Evolutionary conservation across 2,329 filamentous ascomycete genomes (phyloP).

Genomic region (Colletotrichum tropicale): DNA sequence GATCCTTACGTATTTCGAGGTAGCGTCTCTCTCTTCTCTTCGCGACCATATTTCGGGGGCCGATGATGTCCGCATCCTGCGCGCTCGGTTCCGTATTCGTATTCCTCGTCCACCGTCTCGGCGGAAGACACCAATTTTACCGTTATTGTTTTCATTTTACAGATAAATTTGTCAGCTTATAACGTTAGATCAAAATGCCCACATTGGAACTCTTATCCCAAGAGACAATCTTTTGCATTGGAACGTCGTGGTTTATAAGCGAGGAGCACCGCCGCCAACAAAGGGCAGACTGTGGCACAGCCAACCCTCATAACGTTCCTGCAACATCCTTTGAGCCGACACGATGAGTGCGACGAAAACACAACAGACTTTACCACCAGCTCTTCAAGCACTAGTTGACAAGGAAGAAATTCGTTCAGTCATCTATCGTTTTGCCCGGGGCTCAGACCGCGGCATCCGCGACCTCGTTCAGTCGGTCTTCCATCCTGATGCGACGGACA

Average conservation of each 20-base stretch:
- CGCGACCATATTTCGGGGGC: no score
- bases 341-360: accelerated
- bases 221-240: accelerated
- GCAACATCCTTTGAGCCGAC: accelerated
- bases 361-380: accelerated
- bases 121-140: accelerated
- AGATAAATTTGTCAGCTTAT: background rate
- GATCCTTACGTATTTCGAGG: no score
- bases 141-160: accelerated
- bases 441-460: background rate
- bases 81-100: background rate
- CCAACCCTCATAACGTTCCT: accelerated
- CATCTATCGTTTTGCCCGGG: background rate
- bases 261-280: accelerated
- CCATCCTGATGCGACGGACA: background rate
- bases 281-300: accelerated
- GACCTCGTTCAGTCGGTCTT: background rate
- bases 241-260: accelerated
- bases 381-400: accelerated
- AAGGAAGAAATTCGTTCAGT: background rate
- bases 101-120: background rate
- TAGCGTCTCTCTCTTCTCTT: no score
- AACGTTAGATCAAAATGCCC: accelerated
- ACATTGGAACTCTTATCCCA: accelerated
- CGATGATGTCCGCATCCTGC: accelerated